Base-by-base conservation (phyloP, 495 filamentous ascomycete species). In the Aspergillus heteromorphus region DNA sequence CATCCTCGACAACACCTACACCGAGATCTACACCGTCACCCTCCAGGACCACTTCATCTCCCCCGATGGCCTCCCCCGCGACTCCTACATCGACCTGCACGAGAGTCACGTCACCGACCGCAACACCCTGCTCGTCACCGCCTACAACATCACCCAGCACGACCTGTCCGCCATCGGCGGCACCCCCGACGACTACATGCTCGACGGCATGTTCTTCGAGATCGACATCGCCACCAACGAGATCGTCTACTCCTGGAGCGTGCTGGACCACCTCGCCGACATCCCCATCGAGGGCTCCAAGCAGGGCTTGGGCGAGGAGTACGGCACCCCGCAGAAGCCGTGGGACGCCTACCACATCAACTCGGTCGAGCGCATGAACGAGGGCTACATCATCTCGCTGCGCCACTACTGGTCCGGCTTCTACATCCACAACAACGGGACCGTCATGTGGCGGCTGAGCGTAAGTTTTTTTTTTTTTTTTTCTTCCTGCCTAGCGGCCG, bases 71-170 rank as follows among this genome's bases (percentile, higher is more conserved):
- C 45, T 48, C 4, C 21, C 47, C 45, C 59, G 57, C n/a, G 64
- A 62, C 16, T 71, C 65, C 0, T 71, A 70, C 52, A 68, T 69
- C 45, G 73, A 75, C 50, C 48, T 78, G 8, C 78, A 81, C 56
- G 77, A 81, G 61, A 75, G 76, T 25, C 69, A 66, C 17, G 63
- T 79, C 40, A 78, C 76, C 11, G 42, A 61, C 4, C 69, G 75
- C 25, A 69, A 79, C 52, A 84, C 80, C 0, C 64, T 81, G 25
- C 64, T 82, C 9, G 77, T 81, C 25, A 76, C 77, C n/a, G 73
- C 78, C 11, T 83, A 83, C 57, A 76, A 82, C 48, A 65, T 73
- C 13, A 78, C 77, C 14, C 70, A 67, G 21, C 64, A 71, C 14
- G 78, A 83, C 54, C 53, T 81, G 53, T 73, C 71, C 0, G 58